phyloP scores from a whole-genome alignment of 805 yeast genomes.

The Wickerhamomyces rabaulensis region DNA sequence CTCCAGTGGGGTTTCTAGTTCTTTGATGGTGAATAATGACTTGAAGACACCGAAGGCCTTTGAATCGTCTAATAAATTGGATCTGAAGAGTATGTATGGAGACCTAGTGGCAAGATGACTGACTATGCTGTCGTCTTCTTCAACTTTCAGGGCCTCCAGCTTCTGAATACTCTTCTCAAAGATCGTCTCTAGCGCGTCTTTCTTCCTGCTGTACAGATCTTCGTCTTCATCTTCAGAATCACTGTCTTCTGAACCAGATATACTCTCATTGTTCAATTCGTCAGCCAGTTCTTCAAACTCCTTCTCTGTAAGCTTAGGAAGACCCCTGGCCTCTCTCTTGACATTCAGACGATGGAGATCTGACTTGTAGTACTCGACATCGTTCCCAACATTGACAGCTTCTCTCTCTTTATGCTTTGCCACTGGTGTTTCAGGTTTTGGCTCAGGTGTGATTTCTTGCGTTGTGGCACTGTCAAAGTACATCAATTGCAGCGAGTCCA shows the following conservation, averaged over 20 bases:
- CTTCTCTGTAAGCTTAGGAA: constrained; percentile 43
- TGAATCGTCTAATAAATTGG: constrained; percentile 36
- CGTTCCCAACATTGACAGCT: constrained; percentile 7
- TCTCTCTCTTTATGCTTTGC: constrained; percentile 8
- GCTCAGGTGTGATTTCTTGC: constrained; percentile 26
- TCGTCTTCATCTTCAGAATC: constrained; percentile 20
- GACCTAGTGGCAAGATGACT: constrained; percentile 65
- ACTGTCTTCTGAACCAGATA: constrained; percentile 53
- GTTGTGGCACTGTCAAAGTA: constrained; percentile 49
- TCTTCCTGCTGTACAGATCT: constrained; percentile 9
- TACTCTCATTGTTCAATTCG: constrained; percentile 43
- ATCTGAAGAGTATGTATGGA: constrained; percentile 57
- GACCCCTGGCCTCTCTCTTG: constrained; percentile 44
- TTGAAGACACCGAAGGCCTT: constrained; percentile 67
- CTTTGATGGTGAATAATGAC: constrained; percentile 42
- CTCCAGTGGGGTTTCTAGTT: constrained; percentile 45
- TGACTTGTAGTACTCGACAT: constrained; percentile 47
- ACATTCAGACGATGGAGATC: constrained; percentile 57
- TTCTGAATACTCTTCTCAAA: constrained; percentile 18
- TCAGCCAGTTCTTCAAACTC: constrained; percentile 55
- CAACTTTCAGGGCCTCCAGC: constrained; percentile 15
- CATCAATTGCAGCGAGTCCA: constrained; percentile 44
- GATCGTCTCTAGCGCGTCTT: constrained; percentile 16
- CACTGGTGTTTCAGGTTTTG: constrained; percentile 6
- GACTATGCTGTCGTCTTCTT: constrained; percentile 27